Base-by-base conservation (phyloP, 73 alveolate species). In the Paraurostyla sp. region DNA sequence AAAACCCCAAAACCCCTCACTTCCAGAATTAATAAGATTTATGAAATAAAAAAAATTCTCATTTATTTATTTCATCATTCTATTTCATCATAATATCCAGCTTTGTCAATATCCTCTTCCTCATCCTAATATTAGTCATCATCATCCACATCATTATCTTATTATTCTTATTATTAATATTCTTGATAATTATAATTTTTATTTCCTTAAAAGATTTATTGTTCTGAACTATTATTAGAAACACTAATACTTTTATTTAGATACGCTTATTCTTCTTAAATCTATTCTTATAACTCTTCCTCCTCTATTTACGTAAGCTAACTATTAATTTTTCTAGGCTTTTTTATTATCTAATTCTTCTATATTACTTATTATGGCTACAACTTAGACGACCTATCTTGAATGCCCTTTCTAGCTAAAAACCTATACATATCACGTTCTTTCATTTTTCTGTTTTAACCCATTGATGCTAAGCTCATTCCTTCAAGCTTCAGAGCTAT, bases 401-500 rank as follows among this genome's bases (percentile, higher is more conserved):
- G 7, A 18, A 65, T 65, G 1, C 4, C 7, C 58, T 65, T 65
- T 18, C 82, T 16, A 2, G 82, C 82, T 7, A 65, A 11, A 22
- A 65, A 65, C 25, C 82, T 65, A 40, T 65, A 65, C 82, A 65
- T 65, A 7, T 65, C 60, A 11, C 41, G 3, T 22, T 65, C 82
- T 65, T 65, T 32, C 16, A 65, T 38, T 15, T 65, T 18, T 22
- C 41, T 65, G 16, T n/a, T 15, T 35, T 65, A 30, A 3, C 82
- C 82, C 29, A 65, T 15, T 22, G 7, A 65, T 7, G 82, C 82
- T 38, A 65, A 38, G 46, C 82, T 65, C 32, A 65, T 15, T 16
- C 82, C 82, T 23, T 65, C 82, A 56, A 65, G 35, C 36, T 65
- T 65, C 82, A 65, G 6, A 36, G 82, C 82, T 3, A 65, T 65